Percentiles rank a stretch among this genome's conserved stretches.
These are phyloP conservation scores for Kwoniella dendrophila DNA, from an alignment of 768 basidiomycete species.

Conservation along the genomic window DNA sequence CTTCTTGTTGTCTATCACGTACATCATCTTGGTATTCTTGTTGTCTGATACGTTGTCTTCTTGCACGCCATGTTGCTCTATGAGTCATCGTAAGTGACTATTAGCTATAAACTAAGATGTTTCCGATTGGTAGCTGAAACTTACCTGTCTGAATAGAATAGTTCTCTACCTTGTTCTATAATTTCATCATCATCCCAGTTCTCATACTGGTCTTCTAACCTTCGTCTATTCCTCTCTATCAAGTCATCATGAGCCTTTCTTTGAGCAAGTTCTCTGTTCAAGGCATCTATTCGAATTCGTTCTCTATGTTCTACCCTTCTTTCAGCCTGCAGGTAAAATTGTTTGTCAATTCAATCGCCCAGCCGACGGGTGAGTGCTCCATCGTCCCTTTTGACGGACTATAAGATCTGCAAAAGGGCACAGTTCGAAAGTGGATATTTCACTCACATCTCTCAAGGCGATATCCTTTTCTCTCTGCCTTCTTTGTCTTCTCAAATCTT, in stretches of 20 bases:
- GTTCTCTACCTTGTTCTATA: conserved; percentile 87
- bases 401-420: neutral
- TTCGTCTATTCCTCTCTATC: conserved; percentile 36
- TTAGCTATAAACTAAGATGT: neutral
- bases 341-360: conserved; percentile 1
- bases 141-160: conserved; percentile 88
- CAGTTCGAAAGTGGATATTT: neutral
- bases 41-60: conserved; percentile 69
- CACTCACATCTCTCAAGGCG: conserved; percentile 77
- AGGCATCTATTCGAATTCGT: conserved; percentile 67
- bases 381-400: neutral
- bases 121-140: conserved; percentile 36
- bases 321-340: conserved; percentile 67
- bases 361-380: too few relatives aligned
- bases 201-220: conserved; percentile 65
- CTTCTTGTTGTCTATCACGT: conserved; percentile 78
- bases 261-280: conserved; percentile 53
- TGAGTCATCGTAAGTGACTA: neutral
- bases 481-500: conserved; percentile 75
- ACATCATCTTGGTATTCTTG: conserved; percentile 79
- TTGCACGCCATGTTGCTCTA: conserved; percentile 82
- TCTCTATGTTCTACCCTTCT: conserved; percentile 91
- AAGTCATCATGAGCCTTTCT: conserved; percentile 39
- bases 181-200: conserved; percentile 83
- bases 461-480: conserved; percentile 77